phyloP scores from a whole-genome alignment of 306 rosid species.

The Luffa aegyptiaca region DNA sequence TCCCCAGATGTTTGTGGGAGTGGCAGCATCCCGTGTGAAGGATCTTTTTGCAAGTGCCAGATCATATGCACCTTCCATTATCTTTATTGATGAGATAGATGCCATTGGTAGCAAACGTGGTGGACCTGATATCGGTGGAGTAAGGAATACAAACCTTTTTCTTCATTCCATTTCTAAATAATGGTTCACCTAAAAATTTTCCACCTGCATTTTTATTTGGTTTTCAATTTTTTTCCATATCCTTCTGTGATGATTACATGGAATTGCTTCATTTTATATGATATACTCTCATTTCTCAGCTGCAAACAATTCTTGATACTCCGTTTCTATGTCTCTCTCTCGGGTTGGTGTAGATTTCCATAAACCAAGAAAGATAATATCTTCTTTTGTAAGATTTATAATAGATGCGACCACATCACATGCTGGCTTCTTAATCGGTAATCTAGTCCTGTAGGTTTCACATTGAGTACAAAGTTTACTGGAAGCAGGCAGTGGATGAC shows the following conservation, averaged over 20 bases:
- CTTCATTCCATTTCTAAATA: neutral
- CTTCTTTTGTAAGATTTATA: neutral
- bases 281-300: neutral
- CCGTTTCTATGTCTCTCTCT: neutral
- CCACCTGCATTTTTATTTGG: neutral
- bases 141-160: constrained; percentile 36
- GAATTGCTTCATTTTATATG: neutral
- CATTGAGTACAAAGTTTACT: neutral
- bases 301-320: neutral
- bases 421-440: neutral
- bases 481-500: neutral
- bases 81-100: constrained; percentile 95
- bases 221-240: neutral
- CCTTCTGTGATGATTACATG: neutral
- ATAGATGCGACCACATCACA: neutral
- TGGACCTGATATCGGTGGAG: constrained; percentile 99
- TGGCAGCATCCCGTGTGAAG: constrained; percentile 98
- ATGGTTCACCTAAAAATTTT: neutral
- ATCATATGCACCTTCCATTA: constrained; percentile 82
- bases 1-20: constrained; percentile 94
- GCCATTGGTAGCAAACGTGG: constrained; percentile 99
- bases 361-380: neutral
- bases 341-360: neutral
- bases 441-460: neutral
- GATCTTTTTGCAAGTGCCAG: constrained; percentile 89